Conservation (phyloP, 495 filamentous ascomycete genomes). For the Amniculicola lignicola region DNA sequence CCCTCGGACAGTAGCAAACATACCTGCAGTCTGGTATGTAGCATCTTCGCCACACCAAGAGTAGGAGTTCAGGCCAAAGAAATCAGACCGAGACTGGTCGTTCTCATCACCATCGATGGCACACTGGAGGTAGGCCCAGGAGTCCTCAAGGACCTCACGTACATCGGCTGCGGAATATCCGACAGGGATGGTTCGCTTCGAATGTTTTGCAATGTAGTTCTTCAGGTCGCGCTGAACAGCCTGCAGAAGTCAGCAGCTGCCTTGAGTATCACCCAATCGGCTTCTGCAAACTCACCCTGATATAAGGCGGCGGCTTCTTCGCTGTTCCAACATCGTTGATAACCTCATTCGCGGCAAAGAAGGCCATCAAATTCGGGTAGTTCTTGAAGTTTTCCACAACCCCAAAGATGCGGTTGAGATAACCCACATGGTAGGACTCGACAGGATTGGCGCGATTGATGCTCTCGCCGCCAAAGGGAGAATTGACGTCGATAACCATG, state of each 20-base stretch:
- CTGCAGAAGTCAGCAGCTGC: conserved; percentile 25
- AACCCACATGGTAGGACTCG: conserved; percentile 67
- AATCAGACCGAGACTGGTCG: conserved; percentile 67
- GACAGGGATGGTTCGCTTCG: conserved; percentile 68
- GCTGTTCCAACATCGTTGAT: conserved; percentile 66
- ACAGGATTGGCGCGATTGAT: conserved; percentile 66
- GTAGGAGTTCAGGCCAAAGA: conserved; percentile 95
- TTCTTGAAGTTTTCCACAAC: conserved; percentile 92
- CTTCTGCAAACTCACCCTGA: conserved; percentile 41
- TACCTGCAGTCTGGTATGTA: conserved; percentile 58
- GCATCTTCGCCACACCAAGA: conserved; percentile 81
- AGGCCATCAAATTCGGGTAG: conserved; percentile 86
- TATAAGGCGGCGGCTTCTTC: conserved; percentile 60
- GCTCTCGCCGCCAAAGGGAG: conserved; percentile 72
- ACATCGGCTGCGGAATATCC: conserved; percentile 96
- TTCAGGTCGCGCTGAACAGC: conserved; percentile 82
- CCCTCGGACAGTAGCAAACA: background rate
- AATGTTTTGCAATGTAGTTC: conserved; percentile 76
- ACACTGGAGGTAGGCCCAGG: conserved; percentile 82
- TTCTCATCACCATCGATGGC: conserved; percentile 59
- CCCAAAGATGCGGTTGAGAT: conserved; percentile 80
- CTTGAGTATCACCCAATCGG: background rate
- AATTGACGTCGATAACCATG: conserved; percentile 84
- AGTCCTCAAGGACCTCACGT: conserved; percentile 71
- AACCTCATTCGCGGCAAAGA: conserved; percentile 93